A percentile compares a stretch with the other conserved stretches of the same genome.
Evolutionary conservation across 139 green algal genomes (phyloP).

Genomic region (Tetradesmus lagerheimii): DNA sequence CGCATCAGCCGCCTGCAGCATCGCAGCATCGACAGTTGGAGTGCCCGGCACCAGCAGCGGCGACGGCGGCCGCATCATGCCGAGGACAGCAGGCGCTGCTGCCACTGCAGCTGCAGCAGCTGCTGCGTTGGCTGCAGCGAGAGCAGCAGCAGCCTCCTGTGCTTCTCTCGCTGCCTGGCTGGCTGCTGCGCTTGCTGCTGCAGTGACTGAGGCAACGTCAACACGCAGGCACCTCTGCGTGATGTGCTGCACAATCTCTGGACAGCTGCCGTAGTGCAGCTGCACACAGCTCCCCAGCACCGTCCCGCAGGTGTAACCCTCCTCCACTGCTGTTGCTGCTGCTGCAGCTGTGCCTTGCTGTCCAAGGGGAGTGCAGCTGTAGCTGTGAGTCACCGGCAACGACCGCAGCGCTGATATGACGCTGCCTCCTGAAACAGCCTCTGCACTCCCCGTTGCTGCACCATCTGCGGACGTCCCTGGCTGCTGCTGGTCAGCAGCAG

Average conservation of each 20-base stretch:
- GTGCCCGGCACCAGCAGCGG: neutral
- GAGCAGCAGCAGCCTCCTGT: slow-evolving; percentile 11
- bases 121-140: neutral
- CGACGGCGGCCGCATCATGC: neutral
- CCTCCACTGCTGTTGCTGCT: slow-evolving; percentile 22
- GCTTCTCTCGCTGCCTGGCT: neutral
- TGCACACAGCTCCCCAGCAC: slow-evolving; percentile 91
- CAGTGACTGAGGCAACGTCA: slow-evolving; percentile 55
- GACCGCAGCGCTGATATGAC: neutral
- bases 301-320: slow-evolving; percentile 80
- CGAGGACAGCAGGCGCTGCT: neutral
- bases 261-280: slow-evolving; percentile 85
- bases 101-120: slow-evolving; percentile 10
- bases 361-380: slow-evolving; percentile 15
- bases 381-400: slow-evolving; percentile 7
- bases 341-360: neutral
- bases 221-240: slow-evolving; percentile 71
- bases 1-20: neutral
- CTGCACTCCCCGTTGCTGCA: neutral
- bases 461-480: neutral
- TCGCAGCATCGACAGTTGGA: neutral
- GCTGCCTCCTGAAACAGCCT: neutral
- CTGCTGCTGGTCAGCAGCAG: slow-evolving; percentile 22
- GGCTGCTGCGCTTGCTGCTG: slow-evolving; percentile 23
- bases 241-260: slow-evolving; percentile 66